phyloP scores from a whole-genome alignment of 257 asterid genomes.

The Gentiana macrophylla region DNA sequence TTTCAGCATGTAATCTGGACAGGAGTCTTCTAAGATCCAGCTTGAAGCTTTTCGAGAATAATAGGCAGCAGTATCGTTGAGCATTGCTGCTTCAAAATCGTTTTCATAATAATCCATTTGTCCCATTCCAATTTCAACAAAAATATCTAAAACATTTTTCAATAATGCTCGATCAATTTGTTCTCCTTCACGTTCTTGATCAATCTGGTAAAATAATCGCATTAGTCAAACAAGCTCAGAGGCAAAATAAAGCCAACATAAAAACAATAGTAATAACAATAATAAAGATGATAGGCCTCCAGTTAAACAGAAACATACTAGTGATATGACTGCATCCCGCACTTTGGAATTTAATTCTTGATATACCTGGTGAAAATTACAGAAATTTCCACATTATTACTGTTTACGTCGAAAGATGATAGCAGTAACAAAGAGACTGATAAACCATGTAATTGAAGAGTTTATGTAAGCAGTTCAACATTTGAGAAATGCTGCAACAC shows the following conservation, averaged over 20 bases:
- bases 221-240: conserved; percentile 5
- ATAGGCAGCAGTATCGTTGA: conserved; percentile 82
- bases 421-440: not conserved
- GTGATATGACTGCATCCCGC: conserved; percentile 88
- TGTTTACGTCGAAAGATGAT: too few species aligned
- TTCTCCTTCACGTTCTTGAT: conserved; percentile 98
- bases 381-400: not conserved
- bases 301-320: conserved; percentile 36
- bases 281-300: too few species aligned
- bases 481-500: not conserved
- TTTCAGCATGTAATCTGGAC: conserved; percentile 96
- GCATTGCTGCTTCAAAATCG: conserved; percentile 83
- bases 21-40: conserved; percentile 96
- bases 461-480: not conserved
- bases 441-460: not conserved
- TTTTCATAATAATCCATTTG: conserved; percentile 76
- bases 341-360: conserved; percentile 67
- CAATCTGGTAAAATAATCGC: conserved; percentile 38
- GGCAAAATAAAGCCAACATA: not conserved
- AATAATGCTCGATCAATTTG: conserved; percentile 88
- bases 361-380: conserved; percentile 58
- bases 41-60: conserved; percentile 96
- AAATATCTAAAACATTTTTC: conserved; percentile 87
- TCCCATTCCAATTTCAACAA: conserved; percentile 98
- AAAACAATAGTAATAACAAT: conserved; percentile 1